A percentile compares a stretch with the other conserved stretches of the same genome.
Conservation (phyloP, 495 filamentous ascomycete species). For the Lophium mytilinum region DNA sequence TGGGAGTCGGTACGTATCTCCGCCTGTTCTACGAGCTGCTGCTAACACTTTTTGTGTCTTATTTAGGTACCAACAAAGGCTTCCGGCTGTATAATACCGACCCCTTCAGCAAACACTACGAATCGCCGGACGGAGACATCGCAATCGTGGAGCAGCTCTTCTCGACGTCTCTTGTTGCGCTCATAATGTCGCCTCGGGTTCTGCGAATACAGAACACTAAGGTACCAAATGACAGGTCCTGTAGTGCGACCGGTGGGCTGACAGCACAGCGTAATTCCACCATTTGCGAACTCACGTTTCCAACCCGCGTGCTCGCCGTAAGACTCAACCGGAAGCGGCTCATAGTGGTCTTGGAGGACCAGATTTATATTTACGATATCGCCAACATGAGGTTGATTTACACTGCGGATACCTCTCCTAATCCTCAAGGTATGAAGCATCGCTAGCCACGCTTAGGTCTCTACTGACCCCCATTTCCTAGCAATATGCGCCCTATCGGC, state of each 20-base stretch:
- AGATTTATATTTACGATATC: constrained; percentile 97
- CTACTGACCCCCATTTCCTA: constrained; percentile 28
- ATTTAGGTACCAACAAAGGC: constrained; percentile 72
- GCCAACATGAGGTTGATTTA: constrained; percentile 91
- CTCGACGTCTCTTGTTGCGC: constrained; percentile 92
- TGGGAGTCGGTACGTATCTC: constrained; percentile 69
- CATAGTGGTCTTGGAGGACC: constrained; percentile 84
- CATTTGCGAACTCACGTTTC: constrained; percentile 98
- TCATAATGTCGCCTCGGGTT: constrained; percentile 81
- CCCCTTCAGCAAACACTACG: constrained; percentile 87
- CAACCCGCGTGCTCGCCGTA: constrained; percentile 84
- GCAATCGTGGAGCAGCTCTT: constrained; percentile 97
- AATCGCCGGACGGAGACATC: constrained; percentile 86
- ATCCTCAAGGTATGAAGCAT: constrained; percentile 57
- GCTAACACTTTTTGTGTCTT: constrained; percentile 23
- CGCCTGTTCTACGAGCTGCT: background rate
- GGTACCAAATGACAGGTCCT: constrained; percentile 39
- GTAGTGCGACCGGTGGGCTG: constrained; percentile 3
- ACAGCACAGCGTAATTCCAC: constrained; percentile 69
- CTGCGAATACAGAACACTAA: constrained; percentile 96
- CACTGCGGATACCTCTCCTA: constrained; percentile 87
- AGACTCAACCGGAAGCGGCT: constrained; percentile 89
- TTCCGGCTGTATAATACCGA: constrained; percentile 96
- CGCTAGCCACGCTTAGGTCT: background rate
- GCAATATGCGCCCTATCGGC: constrained; percentile 89